Base-by-base conservation (phyloP, 2,329 filamentous ascomycete species). In the Aschersonia sp. region DNA sequence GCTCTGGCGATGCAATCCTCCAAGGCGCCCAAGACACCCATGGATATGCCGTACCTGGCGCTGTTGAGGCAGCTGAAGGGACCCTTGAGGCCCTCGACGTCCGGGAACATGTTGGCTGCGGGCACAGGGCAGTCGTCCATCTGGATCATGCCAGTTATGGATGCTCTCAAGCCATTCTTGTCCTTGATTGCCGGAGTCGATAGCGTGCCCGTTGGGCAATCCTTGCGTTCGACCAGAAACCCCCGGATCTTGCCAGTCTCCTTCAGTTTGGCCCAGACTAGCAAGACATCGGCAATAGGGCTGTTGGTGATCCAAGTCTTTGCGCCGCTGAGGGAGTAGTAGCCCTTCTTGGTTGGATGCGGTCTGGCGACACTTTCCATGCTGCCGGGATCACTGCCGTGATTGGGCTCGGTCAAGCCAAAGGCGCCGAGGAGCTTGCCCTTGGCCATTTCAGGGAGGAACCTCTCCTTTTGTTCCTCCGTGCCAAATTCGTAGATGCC, bases 261-360 rank as follows among this genome's bases (percentile, higher is more conserved):
- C 53, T 92, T 79, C 44, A 95, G 68, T 70, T 94, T 96, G 1
- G 90, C 92, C 92, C 92, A 98, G 1, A 95, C 81, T 53, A 95
- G 68, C 46, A 94, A 67, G 2, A 94, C 74, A 56, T 94, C 87
- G 2, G 87, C 79, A 56, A 95, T 94, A 4, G 88, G 88, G 6
- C 85, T 90, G 66, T 95, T 95, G 11, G 88, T 95, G 62, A 95
- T 95, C 88, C 88, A 95, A 0, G 89, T 95, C 72, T 95, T 95
- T 45, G 85, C 70, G 2, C 88, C 88, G 43, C 81, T 87, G 37
- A 95, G 68, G 42, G 81, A 76, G 57, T 83, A 85, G 63, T 87
- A 87, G 1, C 87, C 88, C 59, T 85, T 83, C 70, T 89, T 89
- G 6, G 78, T 81, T 5, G 87, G 85, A 61, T 95, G 87, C 45